Evolutionary conservation across 352 stramenopile species (phyloP).

Genomic region (Phytopythium kandeliae): DNA sequence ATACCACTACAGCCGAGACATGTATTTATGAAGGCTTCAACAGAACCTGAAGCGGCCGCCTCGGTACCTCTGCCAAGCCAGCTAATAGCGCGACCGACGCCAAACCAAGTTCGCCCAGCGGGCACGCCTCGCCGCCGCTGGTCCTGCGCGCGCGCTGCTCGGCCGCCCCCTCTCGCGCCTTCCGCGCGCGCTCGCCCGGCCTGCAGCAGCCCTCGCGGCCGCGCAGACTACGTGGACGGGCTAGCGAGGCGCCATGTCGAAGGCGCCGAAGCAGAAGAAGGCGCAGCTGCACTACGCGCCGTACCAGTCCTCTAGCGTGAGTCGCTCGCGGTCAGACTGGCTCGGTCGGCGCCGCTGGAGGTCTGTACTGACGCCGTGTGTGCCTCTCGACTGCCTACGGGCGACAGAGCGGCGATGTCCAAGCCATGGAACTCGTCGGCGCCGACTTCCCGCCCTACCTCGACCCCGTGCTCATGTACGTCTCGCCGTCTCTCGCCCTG

Average conservation of each 20-base stretch:
- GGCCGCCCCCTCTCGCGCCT: no score
- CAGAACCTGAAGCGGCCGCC: no score
- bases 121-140: no score
- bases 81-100: no score
- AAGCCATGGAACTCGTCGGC: conserved; percentile 42
- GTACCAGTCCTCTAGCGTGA: conserved; percentile 51
- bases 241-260: conserved; percentile 42
- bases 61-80: no score
- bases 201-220: not conserved
- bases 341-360: not conserved
- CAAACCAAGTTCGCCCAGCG: no score
- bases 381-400: not conserved
- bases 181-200: not conserved
- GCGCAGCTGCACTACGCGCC: conserved; percentile 72
- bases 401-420: conserved; percentile 15
- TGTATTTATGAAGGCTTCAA: no score
- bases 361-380: not conserved
- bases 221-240: not conserved
- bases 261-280: conserved; percentile 75
- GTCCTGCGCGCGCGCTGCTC: no score
- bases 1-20: no score
- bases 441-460: conserved; percentile 48
- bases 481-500: not conserved
- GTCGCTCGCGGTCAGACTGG: no score
- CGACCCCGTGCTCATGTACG: conserved; percentile 70